Base-by-base conservation (phyloP, 129 eudicot genomes). In the Rutidosis leptorrhynchoides region DNA sequence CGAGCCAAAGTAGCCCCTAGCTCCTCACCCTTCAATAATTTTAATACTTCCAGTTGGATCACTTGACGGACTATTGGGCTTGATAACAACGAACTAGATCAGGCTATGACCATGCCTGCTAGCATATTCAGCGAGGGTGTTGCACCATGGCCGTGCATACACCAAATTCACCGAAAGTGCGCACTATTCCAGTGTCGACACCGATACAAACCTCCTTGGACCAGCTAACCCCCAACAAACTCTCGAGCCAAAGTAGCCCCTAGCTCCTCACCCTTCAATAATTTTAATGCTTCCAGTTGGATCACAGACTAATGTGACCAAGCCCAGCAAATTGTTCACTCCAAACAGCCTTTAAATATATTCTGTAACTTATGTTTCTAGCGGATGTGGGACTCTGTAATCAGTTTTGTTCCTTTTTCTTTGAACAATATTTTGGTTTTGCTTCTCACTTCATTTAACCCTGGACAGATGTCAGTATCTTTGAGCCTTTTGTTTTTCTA, bases 11-110 rank as follows among this genome's bases (percentile, higher is more conserved):
- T 9, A 4, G 53, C n/a, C n/a, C n/a, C n/a, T n/a, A n/a, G n/a
- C n/a, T n/a, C n/a, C n/a, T n/a, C 51, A 15, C 51, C n/a, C 14
- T 8, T 12, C 51, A 12, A 1, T 45, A 45, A n/a, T 14, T 3
- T 69, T 69, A 69, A 23, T 69, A 26, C 65, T 55, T 55, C 65
- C 74, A 56, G 64, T 69, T 25, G 56, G 56, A 56, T 55, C 42
- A 69, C 43, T n/a, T n/a, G n/a, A n/a, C n/a, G n/a, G n/a, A n/a
- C n/a, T n/a, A n/a, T n/a, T n/a, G n/a, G n/a, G n/a, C n/a, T n/a
- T n/a, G n/a, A n/a, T n/a, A n/a, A n/a, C n/a, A n/a, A n/a, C n/a
- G n/a, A n/a, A n/a, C n/a, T n/a, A n/a, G n/a, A n/a, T n/a, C n/a
- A n/a, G n/a, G n/a, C n/a, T n/a, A n/a, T 3, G 14, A 19, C n/a